These are phyloP conservation scores for Claviceps arundinis DNA, from an alignment of 2,329 filamentous ascomycete species.

Conservation along the genomic window DNA sequence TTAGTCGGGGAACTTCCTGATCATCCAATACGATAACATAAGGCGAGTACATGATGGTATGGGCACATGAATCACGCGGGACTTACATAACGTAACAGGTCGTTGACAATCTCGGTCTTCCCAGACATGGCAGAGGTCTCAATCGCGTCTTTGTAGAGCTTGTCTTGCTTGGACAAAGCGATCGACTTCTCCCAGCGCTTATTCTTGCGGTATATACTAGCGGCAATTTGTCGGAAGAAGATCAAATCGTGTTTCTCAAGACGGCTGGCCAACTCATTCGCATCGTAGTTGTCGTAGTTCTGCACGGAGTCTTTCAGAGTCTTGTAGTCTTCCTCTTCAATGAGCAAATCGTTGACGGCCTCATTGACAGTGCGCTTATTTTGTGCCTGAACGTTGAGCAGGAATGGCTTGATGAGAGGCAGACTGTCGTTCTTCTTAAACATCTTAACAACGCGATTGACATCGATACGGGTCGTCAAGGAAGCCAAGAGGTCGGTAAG, in stretches of 20 bases:
- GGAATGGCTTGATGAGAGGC: slow-evolving; percentile 95
- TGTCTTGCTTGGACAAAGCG: slow-evolving; percentile 94
- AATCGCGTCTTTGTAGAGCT: slow-evolving; percentile 98
- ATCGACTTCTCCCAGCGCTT: slow-evolving; percentile 99
- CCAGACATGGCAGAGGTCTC: slow-evolving; percentile 88
- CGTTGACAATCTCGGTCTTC: slow-evolving; percentile 88
- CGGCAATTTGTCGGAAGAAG: slow-evolving; percentile 98
- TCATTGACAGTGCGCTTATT: slow-evolving; percentile 98
- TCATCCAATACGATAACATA: too few relatives aligned
- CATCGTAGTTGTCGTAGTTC: slow-evolving; percentile 98
- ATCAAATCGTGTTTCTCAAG: slow-evolving; percentile 96
- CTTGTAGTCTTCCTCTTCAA: slow-evolving; percentile 99
- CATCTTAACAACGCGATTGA: slow-evolving; percentile 98
- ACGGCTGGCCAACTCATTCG: slow-evolving; percentile 78
- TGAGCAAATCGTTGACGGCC: slow-evolving; percentile 92
- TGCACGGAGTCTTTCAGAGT: slow-evolving; percentile 93
- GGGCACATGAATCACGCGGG: neutral
- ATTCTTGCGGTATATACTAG: slow-evolving; percentile 98
- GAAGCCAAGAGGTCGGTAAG: slow-evolving; percentile 90
- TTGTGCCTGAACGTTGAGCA: slow-evolving; percentile 88
- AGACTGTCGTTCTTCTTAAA: slow-evolving; percentile 98
- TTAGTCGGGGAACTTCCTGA: neutral
- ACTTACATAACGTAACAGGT: slow-evolving; percentile 93
- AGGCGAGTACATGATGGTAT: neutral
- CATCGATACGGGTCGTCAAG: slow-evolving; percentile 85